Evolutionary conservation across 192 early-diverging fungal genomes (phyloP).

Genomic region (Coemansia sp.): DNA sequence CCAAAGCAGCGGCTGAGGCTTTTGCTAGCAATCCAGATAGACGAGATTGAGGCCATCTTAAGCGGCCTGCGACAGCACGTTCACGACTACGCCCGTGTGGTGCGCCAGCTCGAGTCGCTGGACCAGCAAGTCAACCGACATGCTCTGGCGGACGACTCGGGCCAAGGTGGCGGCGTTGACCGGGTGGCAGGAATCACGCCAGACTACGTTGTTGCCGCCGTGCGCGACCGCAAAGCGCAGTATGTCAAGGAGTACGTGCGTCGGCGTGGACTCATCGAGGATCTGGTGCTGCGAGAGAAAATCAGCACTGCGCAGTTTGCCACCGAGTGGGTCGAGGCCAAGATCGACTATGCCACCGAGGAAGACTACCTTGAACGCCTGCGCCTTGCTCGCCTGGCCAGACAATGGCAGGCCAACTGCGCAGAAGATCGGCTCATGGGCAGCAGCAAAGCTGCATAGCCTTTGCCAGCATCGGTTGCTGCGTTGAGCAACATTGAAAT

Average conservation of each 20-base stretch:
- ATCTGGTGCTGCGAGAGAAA: neutral
- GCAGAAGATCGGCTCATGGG: too few relatives aligned
- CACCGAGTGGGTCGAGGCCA: neutral
- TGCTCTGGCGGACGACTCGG: neutral
- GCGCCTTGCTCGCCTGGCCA: slow-evolving; percentile 8
- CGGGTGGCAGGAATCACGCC: slow-evolving; percentile 8
- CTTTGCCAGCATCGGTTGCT: too few relatives aligned
- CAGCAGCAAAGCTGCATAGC: too few relatives aligned
- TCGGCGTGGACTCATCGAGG: neutral
- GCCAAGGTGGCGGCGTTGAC: neutral
- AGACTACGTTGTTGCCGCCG: neutral
- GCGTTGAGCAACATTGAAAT: neutral
- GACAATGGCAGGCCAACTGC: slow-evolving; percentile 16
- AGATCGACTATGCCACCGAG: slow-evolving; percentile 7
- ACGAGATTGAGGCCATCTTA: neutral
- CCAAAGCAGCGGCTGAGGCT: neutral
- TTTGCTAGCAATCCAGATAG: neutral
- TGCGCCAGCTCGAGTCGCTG: neutral
- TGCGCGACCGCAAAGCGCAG: neutral
- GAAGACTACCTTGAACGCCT: slow-evolving; percentile 18
- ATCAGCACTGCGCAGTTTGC: neutral
- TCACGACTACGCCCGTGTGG: neutral
- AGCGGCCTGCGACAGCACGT: neutral
- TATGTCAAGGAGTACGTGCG: slow-evolving; percentile 6
- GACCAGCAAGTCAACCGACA: neutral